Evolutionary conservation across 1,284 basidiomycete species (phyloP), one percentile per base, ranked within the genome.

Genomic region (Salmacisia buchloeana): DNA sequence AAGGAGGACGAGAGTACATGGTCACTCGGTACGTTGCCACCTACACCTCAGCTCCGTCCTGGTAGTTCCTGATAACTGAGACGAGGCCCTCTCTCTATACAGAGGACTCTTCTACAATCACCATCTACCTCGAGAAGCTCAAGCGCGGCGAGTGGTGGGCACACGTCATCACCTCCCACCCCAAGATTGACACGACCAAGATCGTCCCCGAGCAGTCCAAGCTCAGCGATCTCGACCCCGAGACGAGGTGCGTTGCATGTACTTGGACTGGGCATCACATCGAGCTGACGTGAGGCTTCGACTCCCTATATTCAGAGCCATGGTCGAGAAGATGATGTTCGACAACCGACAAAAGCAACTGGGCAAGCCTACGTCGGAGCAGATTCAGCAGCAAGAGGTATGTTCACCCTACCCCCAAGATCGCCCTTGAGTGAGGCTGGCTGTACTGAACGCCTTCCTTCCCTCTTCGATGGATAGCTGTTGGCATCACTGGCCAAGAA

Each of bases 321-420:
- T 98, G 91, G 96, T 99, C 0, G 96, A 99, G 82, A 98, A 98
- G 83, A 99, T 99, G 96, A 98, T 99, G 92, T 97, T 93, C 74
- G 96, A 98, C 81, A 97, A 97, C 75, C 90, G 93, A 76, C 94
- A 97, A 81, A 96, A 92, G 85, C 92, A 94, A 88, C 87, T 96
- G 85, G 94, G 94, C 67, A 92, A 92, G 76, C 94, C 81, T 7
- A 80, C 80, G 0, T 80, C 80, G 2, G 81, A 82, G 58, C 69
- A 76, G 62, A 41, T 68, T 31, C 74, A 72, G 61, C 71, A 76
- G 49, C 66, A 71, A 38, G 68, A 75, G 56, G 68, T 74, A 68
- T 27, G 63, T 54, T 25, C 34, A 5, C 15, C 2, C 43, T 38
- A 10, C 27, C n/a, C 6, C n/a, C 49, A 29, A 18, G 2, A 1